phyloP scores from a whole-genome alignment of 257 asterid species.

The Verbascum thapsus region DNA sequence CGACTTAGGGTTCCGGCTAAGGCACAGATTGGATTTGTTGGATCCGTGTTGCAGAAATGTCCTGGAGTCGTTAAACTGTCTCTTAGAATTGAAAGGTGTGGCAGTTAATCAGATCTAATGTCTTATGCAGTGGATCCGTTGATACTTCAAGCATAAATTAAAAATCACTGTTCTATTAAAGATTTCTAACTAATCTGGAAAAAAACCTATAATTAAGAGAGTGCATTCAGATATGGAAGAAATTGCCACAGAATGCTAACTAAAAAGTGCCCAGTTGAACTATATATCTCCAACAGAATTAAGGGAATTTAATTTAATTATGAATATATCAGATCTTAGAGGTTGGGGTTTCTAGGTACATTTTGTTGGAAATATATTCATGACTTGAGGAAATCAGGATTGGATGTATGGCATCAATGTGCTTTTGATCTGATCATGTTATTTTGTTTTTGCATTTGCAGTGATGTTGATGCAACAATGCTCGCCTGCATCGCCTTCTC shows the following conservation, averaged over 20 bases:
- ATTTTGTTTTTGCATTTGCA: conserved; percentile 47
- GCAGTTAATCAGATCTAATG: conserved; percentile 38
- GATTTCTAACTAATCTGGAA: neutral
- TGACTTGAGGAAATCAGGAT: neutral
- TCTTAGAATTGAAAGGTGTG: conserved; percentile 80
- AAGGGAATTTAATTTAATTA: neutral
- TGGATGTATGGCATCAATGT: conserved; percentile 4
- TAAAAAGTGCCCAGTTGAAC: neutral
- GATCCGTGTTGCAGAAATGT: conserved; percentile 88
- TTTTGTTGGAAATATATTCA: neutral
- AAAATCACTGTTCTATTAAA: conserved; percentile 15
- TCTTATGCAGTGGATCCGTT: conserved; percentile 29
- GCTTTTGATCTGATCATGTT: conserved; percentile 29
- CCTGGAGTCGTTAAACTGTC: conserved; percentile 69
- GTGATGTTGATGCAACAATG: conserved; percentile 84
- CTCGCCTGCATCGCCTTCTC: conserved; percentile 96
- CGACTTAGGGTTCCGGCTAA: conserved; percentile 76
- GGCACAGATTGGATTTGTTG: conserved; percentile 78
- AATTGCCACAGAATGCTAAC: conserved; percentile 3
- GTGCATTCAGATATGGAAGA: neutral
- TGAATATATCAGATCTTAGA: conserved; percentile 15
- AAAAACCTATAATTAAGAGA: neutral
- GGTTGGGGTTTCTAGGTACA: neutral
- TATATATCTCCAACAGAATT: neutral
- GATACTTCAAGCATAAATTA: conserved; percentile 2